Evolutionary conservation across 1,139 yeast genomes (phyloP), one percentile per base, ranked within the genome.

Genomic region (Yamadazyma friedrichii): DNA sequence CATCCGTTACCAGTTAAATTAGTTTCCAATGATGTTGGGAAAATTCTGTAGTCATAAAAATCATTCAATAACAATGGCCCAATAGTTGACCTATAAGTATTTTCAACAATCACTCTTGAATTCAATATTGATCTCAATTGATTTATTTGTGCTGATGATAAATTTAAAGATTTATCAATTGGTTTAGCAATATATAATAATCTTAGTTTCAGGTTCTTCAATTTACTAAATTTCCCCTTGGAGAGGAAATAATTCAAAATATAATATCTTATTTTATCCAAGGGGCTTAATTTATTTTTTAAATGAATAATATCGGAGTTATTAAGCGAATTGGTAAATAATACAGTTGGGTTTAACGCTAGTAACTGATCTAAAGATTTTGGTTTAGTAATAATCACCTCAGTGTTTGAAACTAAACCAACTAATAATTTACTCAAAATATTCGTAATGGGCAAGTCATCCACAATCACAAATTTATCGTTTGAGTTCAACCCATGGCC

Each of bases 21-120:
- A 8, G 42, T 36, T 2, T 44, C 35, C 0, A 53, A 46, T 6
- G 48, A 38, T n/a, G 46, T 45, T 3, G 55, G 60, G 13, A 75
- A 54, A 2, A 74, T 58, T 44, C 94, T 66, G 52, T 81, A 82
- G 50, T 85, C 94, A 50, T 67, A 83, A 35, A 75, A 64, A 53
- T 84, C 86, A 1, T 83, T 78, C 31, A 71, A 65, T 8, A 83
- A 51, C 0, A 84, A 48, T 0, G 89, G 82, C 0, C 91, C 91
- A 39, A 79, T 54, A 1, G 78, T 59, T 17, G 74, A 70, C 29
- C 58, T 59, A 36, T 70, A 61, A 27, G 74, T 74, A 15, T 71
- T 62, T 52, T 85, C 93, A 15, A 65, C 59, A 0, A 84, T 65
- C 0, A 82, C 62, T 44, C 88, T 65, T 2, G 79, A 52, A 2